phyloP scores from a whole-genome alignment of 257 asterid species.

The Nyctanthes arbortristis region DNA sequence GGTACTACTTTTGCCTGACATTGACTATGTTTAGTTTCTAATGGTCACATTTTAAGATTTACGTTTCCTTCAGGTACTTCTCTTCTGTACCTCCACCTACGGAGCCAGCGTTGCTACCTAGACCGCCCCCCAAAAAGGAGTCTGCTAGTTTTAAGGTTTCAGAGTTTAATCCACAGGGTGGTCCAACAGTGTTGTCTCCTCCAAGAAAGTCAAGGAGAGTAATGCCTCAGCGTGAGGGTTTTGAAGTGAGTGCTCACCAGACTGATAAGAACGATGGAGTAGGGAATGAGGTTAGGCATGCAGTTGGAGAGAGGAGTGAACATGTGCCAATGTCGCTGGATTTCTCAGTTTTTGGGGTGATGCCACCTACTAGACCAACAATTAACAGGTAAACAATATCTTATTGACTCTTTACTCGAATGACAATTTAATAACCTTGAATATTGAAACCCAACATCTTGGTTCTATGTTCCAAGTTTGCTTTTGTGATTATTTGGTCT shows the following conservation, averaged over 20 bases:
- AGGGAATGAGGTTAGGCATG: constrained; percentile 58
- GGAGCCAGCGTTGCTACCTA: constrained; percentile 85
- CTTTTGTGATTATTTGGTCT: neutral
- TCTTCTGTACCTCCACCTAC: constrained; percentile 87
- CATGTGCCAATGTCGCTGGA: constrained; percentile 89
- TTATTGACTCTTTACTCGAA: constrained; percentile 17
- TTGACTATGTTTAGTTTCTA: constrained; percentile 15
- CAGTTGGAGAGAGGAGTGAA: constrained; percentile 70
- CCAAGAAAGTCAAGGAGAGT: constrained; percentile 96
- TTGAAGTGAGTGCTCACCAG: constrained; percentile 54
- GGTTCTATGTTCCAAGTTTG: neutral
- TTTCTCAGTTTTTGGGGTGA: constrained; percentile 77
- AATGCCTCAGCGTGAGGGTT: constrained; percentile 82
- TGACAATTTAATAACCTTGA: constrained; percentile 14
- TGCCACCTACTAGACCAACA: constrained; percentile 89
- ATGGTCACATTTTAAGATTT: constrained; percentile 21
- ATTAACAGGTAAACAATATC: constrained; percentile 68
- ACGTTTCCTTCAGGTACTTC: constrained; percentile 62
- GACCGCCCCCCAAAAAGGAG: constrained; percentile 88
- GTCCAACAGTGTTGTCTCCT: constrained; percentile 91
- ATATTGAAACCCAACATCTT: constrained; percentile 20
- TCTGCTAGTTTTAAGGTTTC: constrained; percentile 49
- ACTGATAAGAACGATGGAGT: constrained; percentile 51
- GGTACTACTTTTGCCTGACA: constrained; percentile 47
- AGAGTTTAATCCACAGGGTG: constrained; percentile 61